These are phyloP conservation scores for Gnaphalium uliginosum DNA, from an alignment of 129 eudicot genomes.

Conservation along the genomic window DNA sequence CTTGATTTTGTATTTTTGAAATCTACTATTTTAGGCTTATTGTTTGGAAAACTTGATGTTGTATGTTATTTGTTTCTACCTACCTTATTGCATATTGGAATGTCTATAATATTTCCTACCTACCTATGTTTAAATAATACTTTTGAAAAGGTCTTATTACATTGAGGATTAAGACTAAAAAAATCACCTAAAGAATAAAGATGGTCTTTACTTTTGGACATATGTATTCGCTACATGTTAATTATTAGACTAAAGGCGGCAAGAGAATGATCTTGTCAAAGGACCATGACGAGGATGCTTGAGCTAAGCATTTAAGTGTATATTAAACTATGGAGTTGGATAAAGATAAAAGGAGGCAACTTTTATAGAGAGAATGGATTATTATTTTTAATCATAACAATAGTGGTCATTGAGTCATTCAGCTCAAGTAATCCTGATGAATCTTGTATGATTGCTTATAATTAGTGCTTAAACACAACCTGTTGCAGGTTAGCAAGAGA, in stretches of 20 bases:
- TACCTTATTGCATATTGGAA: conserved; percentile 18
- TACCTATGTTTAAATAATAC: conserved; percentile 15
- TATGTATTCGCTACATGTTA: conserved; percentile 21
- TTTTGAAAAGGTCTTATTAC: conserved; percentile 24
- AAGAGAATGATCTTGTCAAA: conserved; percentile 23
- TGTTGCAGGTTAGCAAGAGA: neutral
- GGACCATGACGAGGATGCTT: neutral
- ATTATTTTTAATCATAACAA: neutral
- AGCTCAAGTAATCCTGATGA: neutral
- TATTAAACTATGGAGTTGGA: neutral
- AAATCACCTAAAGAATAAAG: conserved; percentile 3
- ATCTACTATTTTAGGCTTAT: neutral
- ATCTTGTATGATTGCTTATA: neutral
- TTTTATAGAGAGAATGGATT: neutral
- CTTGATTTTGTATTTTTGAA: neutral
- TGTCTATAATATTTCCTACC: conserved; percentile 22
- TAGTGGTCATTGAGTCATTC: neutral
- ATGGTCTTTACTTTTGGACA: conserved; percentile 19
- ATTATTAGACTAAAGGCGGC: conserved; percentile 23
- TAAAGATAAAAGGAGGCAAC: neutral
- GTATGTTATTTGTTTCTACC: conserved; percentile 10
- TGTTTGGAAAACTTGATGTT: conserved; percentile 13
- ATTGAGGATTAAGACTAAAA: neutral
- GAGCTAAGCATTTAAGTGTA: neutral
- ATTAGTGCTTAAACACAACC: neutral